Base-by-base conservation (phyloP, 2,329 filamentous ascomycete species). In the Lasiodiplodia theobromae region DNA sequence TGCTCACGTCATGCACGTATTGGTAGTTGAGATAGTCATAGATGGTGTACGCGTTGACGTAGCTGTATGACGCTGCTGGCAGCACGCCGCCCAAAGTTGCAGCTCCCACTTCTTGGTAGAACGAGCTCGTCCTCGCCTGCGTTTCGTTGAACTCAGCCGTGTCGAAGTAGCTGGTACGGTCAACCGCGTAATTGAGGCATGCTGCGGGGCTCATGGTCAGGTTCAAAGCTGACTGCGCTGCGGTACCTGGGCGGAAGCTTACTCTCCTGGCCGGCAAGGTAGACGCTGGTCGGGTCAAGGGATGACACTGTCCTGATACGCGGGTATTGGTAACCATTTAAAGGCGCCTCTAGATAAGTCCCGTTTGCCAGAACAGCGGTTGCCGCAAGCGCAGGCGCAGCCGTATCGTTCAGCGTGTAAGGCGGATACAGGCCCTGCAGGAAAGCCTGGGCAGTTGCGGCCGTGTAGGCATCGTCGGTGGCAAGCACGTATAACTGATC, bases 371-470 rank as follows among this genome's bases (percentile, higher is more conserved):
- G 74, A 11, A 82, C 72, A 21, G 78, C 80, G 69, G 81, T 77
- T 25, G 79, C 72, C 47, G 76, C 62, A 21, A 69, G 54, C 16
- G 37, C 57, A 5, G 69, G 71, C 65, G 75, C 74, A 40, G 70
- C 68, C 10, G 73, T 76, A 25, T 51, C 60, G 60, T 75, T 76
- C 4, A 79, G 76, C 3, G 76, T 74, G 58, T 77, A 75, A 1
- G 87, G 86, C 40, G 87, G 87, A 74, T 89, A 89, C 11, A 89
- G 77, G 8, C 86, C 87, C 74, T 89, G 87, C 81, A 89, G 83
- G 72, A 89, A 89, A 2, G 88, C 87, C 71, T 87, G 85, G 14
- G 87, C 86, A 3, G 86, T 87, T 1, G 83, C 83, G 40, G 83
- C 74, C 2, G 82, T 80, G 67, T 82, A 82, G 69, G 85, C 82